Percentiles rank a stretch among this genome's conserved stretches.
These are phyloP conservation scores for Pterulicium gracile DNA, from an alignment of 1,284 basidiomycete genomes.

Conservation along the genomic window DNA sequence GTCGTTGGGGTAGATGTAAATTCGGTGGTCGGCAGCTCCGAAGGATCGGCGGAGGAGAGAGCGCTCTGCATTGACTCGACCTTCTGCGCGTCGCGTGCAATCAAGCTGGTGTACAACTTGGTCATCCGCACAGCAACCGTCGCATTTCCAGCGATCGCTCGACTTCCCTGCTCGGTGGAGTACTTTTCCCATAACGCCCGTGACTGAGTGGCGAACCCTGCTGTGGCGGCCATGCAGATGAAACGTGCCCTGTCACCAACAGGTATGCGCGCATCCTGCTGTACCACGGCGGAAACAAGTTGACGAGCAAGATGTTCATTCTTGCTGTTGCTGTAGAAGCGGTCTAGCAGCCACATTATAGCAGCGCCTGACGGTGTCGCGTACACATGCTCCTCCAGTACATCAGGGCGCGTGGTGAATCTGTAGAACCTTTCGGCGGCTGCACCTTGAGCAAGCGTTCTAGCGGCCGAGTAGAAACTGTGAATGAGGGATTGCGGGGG, in stretches of 20 bases:
- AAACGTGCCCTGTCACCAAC: constrained; percentile 32
- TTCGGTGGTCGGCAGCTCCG: too few species aligned
- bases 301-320: constrained; percentile 27
- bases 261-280: constrained; percentile 28
- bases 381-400: constrained; percentile 25
- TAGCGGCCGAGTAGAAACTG: constrained; percentile 33
- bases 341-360: constrained; percentile 38
- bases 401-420: constrained; percentile 23
- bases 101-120: constrained; percentile 33
- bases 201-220: constrained; percentile 35
- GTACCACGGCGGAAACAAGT: constrained; percentile 37
- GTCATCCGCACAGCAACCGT: constrained; percentile 43
- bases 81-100: constrained; percentile 12
- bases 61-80: constrained; percentile 5
- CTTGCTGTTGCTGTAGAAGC: constrained; percentile 27
- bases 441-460: constrained; percentile 14
- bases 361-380: constrained; percentile 34
- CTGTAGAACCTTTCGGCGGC: constrained; percentile 30
- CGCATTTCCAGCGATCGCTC: constrained; percentile 32
- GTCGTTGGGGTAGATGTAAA: neutral
- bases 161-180: constrained; percentile 28
- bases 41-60: neutral
- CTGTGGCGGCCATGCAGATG: constrained; percentile 31
- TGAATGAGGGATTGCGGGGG: constrained; percentile 30
- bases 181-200: constrained; percentile 47